Conservation (phyloP, 306 rosid genomes). For the Datisca glomerata region DNA sequence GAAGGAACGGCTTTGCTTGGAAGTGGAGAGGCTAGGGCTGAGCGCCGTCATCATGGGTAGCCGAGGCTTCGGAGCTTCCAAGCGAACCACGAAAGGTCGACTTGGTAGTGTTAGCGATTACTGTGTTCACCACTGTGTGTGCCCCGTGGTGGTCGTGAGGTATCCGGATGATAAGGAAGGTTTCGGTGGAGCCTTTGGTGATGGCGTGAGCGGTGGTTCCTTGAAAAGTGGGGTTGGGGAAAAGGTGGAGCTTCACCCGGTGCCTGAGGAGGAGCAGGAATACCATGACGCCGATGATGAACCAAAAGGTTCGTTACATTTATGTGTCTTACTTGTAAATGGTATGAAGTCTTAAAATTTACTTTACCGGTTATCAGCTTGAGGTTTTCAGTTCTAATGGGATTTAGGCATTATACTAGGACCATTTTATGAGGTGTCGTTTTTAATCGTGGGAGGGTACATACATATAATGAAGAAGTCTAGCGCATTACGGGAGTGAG, state of each 20-base stretch:
- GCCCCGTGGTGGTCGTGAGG: slow-evolving; percentile 85
- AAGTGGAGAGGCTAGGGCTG: slow-evolving; percentile 83
- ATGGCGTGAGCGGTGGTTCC: slow-evolving; percentile 2
- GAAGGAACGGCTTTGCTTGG: slow-evolving; percentile 91
- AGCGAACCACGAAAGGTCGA: slow-evolving; percentile 34
- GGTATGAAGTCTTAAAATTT: background rate
- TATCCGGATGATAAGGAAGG: slow-evolving; percentile 43
- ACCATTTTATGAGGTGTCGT: too few species aligned
- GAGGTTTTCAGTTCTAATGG: too few species aligned
- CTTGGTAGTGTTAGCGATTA: slow-evolving; percentile 87
- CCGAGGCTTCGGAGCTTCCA: slow-evolving; percentile 69
- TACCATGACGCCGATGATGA: slow-evolving; percentile 45
- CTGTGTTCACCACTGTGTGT: slow-evolving; percentile 79
- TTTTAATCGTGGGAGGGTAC: too few species aligned
- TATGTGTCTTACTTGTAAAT: background rate
- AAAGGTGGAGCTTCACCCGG: slow-evolving; percentile 54
- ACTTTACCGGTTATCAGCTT: too few species aligned
- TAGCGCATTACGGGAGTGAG: too few species aligned
- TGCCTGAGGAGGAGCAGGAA: slow-evolving; percentile 80
- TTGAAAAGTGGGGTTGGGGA: slow-evolving; percentile 20
- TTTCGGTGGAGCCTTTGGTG: background rate
- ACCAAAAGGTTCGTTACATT: slow-evolving; percentile 33
- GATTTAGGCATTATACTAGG: too few species aligned
- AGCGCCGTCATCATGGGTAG: slow-evolving; percentile 94
- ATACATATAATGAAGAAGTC: too few species aligned